Evolutionary conservation across 1,284 basidiomycete species (phyloP).

Genomic region (Gymnopus androsaceus): DNA sequence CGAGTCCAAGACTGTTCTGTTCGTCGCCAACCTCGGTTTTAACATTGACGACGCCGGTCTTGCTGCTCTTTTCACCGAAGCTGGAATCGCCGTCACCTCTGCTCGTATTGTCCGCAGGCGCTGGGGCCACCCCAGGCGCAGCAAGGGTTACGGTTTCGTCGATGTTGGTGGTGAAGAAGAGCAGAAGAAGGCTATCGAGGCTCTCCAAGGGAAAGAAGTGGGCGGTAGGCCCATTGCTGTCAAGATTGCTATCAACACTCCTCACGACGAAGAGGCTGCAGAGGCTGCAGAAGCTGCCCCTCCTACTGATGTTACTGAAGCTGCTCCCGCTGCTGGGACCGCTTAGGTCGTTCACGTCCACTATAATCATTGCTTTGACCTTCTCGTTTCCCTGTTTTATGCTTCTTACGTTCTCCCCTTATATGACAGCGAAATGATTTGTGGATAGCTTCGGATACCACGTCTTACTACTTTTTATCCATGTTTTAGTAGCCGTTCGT

Average conservation of each 20-base stretch:
- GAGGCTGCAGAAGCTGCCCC: conserved; percentile 38
- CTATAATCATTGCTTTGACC: conserved; percentile 22
- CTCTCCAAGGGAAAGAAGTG: conserved; percentile 81
- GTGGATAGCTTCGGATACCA: conserved; percentile 15
- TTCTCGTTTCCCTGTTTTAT: conserved; percentile 22
- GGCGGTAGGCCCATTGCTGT: conserved; percentile 81
- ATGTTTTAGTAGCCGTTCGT: conserved; percentile 18
- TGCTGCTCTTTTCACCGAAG: conserved; percentile 78
- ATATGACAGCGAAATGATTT: conserved; percentile 20
- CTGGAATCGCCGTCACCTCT: conserved; percentile 75
- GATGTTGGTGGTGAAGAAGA: conserved; percentile 83
- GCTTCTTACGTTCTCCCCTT: conserved; percentile 26
- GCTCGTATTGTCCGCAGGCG: conserved; percentile 86
- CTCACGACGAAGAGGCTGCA: conserved; percentile 46
- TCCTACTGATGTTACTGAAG: conserved; percentile 31
- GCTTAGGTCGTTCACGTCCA: conserved; percentile 12
- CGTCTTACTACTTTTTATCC: conserved; percentile 18
- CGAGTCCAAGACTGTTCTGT: conserved; percentile 83
- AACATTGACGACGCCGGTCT: conserved; percentile 82
- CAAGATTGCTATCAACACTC: conserved; percentile 82
- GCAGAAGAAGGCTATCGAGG: conserved; percentile 83
- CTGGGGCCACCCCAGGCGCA: conserved; percentile 78
- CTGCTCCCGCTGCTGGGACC: conserved; percentile 19
- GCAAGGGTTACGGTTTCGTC: conserved; percentile 94
- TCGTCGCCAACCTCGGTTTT: conserved; percentile 95